These are phyloP conservation scores for Kodamaea derodonti DNA, from an alignment of 1,139 yeast species.

Conservation along the genomic window DNA sequence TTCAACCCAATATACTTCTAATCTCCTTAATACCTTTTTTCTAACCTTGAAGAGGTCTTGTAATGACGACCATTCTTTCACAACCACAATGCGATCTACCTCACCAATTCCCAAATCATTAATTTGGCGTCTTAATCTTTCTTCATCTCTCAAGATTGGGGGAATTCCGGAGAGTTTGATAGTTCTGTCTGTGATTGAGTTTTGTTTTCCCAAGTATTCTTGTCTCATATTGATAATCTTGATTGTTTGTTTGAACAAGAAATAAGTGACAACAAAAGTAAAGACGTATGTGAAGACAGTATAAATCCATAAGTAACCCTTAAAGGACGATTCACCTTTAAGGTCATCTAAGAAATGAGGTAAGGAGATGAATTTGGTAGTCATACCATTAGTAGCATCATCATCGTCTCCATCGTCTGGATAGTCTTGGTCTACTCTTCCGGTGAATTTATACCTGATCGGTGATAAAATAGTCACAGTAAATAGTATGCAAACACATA, in stretches of 20 bases:
- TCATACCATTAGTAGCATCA: slow-evolving; percentile 2
- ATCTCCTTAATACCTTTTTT: slow-evolving; percentile 43
- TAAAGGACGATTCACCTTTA: slow-evolving; percentile 13
- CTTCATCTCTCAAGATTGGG: slow-evolving; percentile 67
- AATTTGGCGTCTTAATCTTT: slow-evolving; percentile 65
- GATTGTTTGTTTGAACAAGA: slow-evolving; percentile 64
- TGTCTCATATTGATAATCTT: slow-evolving; percentile 76
- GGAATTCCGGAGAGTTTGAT: slow-evolving; percentile 91
- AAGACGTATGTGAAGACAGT: slow-evolving; percentile 84
- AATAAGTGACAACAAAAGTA: slow-evolving; percentile 62
- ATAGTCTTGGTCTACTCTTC: slow-evolving; percentile 53
- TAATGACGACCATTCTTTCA: slow-evolving; percentile 79
- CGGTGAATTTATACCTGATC: slow-evolving; percentile 65
- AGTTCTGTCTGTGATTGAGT: slow-evolving; percentile 89
- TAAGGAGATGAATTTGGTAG: not conserved
- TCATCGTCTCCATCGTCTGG: slow-evolving; percentile 42
- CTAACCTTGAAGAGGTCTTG: slow-evolving; percentile 64
- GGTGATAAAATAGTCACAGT: slow-evolving; percentile 73
- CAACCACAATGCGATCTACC: slow-evolving; percentile 71
- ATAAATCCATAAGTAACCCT: slow-evolving; percentile 43
- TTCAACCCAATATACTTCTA: slow-evolving; percentile 77
- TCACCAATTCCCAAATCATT: slow-evolving; percentile 76
- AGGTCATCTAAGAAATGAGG: slow-evolving; percentile 2
- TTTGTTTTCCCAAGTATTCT: slow-evolving; percentile 78
- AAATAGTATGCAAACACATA: slow-evolving; percentile 54